A percentile compares a stretch with the other conserved stretches of the same genome.
Evolutionary conservation across 2,329 filamentous ascomycete species (phyloP).

Genomic region (Colletotrichum lentis): DNA sequence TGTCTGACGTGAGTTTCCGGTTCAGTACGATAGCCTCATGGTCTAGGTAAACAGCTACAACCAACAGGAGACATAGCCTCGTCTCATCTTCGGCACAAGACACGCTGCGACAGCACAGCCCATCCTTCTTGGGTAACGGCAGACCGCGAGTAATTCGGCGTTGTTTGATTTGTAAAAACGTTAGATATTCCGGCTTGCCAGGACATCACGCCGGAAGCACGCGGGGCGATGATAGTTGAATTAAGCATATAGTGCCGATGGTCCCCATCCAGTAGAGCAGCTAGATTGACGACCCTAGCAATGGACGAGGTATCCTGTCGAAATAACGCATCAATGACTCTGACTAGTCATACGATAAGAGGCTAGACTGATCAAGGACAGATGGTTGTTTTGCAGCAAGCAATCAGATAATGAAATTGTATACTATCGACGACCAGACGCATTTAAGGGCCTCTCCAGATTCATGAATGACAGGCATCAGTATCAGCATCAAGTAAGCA

Average conservation of each 20-base stretch:
- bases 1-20: neutral
- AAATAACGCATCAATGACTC: no score
- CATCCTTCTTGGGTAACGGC: neutral
- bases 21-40: neutral
- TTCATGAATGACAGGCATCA: slow-evolving; percentile 16
- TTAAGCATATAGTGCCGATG: no score
- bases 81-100: neutral
- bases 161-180: neutral
- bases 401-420: slow-evolving; percentile 29
- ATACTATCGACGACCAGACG: slow-evolving; percentile 29
- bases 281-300: no score
- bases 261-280: no score
- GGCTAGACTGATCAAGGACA: no score
- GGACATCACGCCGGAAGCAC: no score
- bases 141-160: no score
- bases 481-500: slow-evolving; percentile 26
- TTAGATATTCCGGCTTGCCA: neutral
- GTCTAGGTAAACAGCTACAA: neutral
- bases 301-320: no score
- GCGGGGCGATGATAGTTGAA: no score
- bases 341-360: no score
- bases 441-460: slow-evolving; percentile 24
- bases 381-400: neutral
- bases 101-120: neutral
- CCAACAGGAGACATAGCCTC: neutral